Evolutionary conservation across 805 yeast species (phyloP).

Genomic region (Saturnispora kantuleensis): DNA sequence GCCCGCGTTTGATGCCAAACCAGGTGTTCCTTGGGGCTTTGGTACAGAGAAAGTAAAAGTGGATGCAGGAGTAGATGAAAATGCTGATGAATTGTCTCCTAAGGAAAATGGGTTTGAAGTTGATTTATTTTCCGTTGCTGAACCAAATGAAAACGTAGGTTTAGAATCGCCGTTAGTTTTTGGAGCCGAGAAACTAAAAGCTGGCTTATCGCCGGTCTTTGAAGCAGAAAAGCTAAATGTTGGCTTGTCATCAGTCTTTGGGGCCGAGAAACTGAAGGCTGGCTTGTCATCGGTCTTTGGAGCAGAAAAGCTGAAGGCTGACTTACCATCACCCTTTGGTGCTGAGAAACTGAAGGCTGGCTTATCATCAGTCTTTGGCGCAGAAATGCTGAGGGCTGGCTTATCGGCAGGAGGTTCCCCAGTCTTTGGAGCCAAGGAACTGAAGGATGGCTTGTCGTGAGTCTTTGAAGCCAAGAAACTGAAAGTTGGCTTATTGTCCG

Average conservation of each 20-base stretch:
- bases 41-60: constrained; percentile 4
- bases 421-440: constrained; percentile 2
- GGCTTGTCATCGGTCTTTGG: constrained; percentile 6
- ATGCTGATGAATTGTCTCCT: constrained; percentile 5
- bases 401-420: not conserved
- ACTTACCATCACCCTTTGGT: not conserved
- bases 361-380: constrained; percentile 8
- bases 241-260: constrained; percentile 7
- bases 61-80: not conserved
- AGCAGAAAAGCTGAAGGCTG: not conserved
- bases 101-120: constrained; percentile 12
- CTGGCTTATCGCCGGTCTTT: constrained; percentile 1
- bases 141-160: constrained; percentile 15
- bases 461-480: constrained; percentile 1
- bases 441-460: constrained; percentile 6
- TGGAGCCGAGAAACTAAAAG: constrained; percentile 3
- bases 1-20: constrained; percentile 2
- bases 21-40: constrained; percentile 7
- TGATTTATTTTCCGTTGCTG: constrained; percentile 9
- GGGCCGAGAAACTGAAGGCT: constrained; percentile 13
- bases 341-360: constrained; percentile 6
- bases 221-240: not conserved
- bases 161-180: constrained; percentile 2
- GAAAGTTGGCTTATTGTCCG: constrained; percentile 6
- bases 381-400: constrained; percentile 12